Percentiles rank a stretch among this genome's conserved stretches.
These are phyloP conservation scores for Dunaliella salina DNA, from an alignment of 163 green algal species.

Conservation along the genomic window DNA sequence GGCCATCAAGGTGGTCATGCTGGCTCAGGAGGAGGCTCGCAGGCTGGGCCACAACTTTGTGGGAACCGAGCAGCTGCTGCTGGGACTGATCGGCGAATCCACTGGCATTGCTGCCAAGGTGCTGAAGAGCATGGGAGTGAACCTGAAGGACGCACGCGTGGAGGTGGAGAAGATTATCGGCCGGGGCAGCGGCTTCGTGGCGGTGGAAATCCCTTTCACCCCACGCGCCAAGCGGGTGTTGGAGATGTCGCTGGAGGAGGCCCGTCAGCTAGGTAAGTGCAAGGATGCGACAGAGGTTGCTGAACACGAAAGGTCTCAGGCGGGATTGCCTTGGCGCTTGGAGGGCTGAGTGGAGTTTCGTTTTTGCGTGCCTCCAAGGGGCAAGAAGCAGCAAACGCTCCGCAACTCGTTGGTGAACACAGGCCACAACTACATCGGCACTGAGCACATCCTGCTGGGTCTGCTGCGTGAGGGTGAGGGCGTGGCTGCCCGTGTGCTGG, in stretches of 20 bases:
- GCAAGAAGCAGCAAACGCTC: too few relatives aligned
- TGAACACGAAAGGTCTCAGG: too few relatives aligned
- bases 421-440: slow-evolving; percentile 99
- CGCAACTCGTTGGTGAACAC: slow-evolving; percentile 7
- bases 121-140: slow-evolving; percentile 96
- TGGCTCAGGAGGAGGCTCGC: slow-evolving; percentile 96
- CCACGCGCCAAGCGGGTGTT: slow-evolving; percentile 97
- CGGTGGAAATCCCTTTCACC: slow-evolving; percentile 99
- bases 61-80: slow-evolving; percentile 98
- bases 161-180: slow-evolving; percentile 99
- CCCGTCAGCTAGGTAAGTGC: slow-evolving; percentile 83
- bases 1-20: slow-evolving; percentile 81
- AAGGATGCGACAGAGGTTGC: too few relatives aligned
- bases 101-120: slow-evolving; percentile 99
- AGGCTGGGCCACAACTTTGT: slow-evolving; percentile 92
- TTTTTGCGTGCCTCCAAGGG: too few relatives aligned
- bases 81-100: slow-evolving; percentile 96
- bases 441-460: slow-evolving; percentile 97
- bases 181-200: slow-evolving; percentile 91
- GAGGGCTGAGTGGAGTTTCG: too few relatives aligned
- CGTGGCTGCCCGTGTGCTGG: slow-evolving; percentile 92
- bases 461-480: slow-evolving; percentile 96
- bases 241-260: slow-evolving; percentile 97
- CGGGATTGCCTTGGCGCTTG: neutral
- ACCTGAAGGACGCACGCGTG: slow-evolving; percentile 95